Conservation (phyloP, 768 basidiomycete genomes). For the Pisolithus microcarpus region DNA sequence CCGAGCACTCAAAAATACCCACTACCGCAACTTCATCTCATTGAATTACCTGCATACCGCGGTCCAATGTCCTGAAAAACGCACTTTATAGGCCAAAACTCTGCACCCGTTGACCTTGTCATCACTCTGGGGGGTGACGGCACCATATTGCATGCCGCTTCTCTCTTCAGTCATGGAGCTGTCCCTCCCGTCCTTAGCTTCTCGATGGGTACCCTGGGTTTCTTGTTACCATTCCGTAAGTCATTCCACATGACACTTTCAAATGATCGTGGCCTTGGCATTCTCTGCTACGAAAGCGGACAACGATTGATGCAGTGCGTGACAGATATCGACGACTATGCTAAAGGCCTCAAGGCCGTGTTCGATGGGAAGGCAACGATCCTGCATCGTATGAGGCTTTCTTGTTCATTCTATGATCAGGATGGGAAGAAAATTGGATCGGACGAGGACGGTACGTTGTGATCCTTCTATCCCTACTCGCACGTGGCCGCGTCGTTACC, state of each 20-base stretch:
- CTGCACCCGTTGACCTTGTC: constrained; percentile 73
- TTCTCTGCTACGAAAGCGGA: neutral
- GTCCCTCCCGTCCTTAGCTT: constrained; percentile 78
- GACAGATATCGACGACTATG: constrained; percentile 86
- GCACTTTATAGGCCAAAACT: constrained; percentile 32
- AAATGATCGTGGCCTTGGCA: neutral
- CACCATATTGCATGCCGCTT: constrained; percentile 89
- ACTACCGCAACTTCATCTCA: too few relatives aligned
- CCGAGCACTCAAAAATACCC: neutral
- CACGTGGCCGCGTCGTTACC: neutral
- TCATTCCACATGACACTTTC: neutral
- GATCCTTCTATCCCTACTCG: neutral
- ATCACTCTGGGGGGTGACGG: constrained; percentile 93
- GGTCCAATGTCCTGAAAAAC: too few relatives aligned
- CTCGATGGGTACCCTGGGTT: constrained; percentile 80
- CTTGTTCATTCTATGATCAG: constrained; percentile 67
- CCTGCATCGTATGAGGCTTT: constrained; percentile 83
- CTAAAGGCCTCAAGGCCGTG: constrained; percentile 71
- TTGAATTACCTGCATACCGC: too few relatives aligned
- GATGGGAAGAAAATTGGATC: constrained; percentile 50
- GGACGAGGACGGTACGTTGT: constrained; percentile 49
- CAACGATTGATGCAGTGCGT: constrained; percentile 1
- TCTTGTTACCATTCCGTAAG: constrained; percentile 90
- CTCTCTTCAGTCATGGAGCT: constrained; percentile 81
- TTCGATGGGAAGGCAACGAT: constrained; percentile 75